Conservation (phyloP, 2,329 filamentous ascomycete genomes). For the Sclerotinia sclerotiorum region DNA sequence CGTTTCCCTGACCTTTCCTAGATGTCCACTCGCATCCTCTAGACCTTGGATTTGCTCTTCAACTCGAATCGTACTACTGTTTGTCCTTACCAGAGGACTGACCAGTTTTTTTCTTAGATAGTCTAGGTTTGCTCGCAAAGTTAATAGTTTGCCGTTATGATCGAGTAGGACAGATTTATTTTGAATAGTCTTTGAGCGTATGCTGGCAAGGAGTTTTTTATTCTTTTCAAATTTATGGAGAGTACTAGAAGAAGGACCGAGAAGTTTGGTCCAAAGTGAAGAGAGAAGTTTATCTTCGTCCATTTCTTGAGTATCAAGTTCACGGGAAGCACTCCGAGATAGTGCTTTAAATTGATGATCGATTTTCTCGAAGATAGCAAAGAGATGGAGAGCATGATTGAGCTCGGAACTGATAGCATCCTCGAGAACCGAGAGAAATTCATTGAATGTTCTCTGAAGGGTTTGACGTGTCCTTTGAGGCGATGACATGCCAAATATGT, state of each 20-base stretch:
- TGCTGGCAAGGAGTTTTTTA: conserved; percentile 71
- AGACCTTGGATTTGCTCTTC: conserved; percentile 85
- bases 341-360: conserved; percentile 89
- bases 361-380: conserved; percentile 87
- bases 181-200: conserved; percentile 77
- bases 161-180: conserved; percentile 86
- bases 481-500: conserved; percentile 75
- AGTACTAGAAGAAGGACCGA: conserved; percentile 71
- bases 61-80: conserved; percentile 68
- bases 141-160: conserved; percentile 80
- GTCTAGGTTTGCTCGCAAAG: conserved; percentile 84
- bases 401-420: conserved; percentile 85
- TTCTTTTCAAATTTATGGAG: conserved; percentile 94
- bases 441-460: conserved; percentile 82
- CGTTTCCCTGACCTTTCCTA: conserved; percentile 70
- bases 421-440: conserved; percentile 84
- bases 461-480: conserved; percentile 78
- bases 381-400: conserved; percentile 74
- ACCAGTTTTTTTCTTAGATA: conserved; percentile 80
- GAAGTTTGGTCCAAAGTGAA: conserved; percentile 80
- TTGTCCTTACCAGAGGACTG: conserved; percentile 73
- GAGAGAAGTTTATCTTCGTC: conserved; percentile 78
- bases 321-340: conserved; percentile 79
- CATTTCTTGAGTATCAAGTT: conserved; percentile 77
- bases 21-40: conserved; percentile 74